Base-by-base conservation (phyloP, 768 basidiomycete genomes). In the Russula sp. region DNA sequence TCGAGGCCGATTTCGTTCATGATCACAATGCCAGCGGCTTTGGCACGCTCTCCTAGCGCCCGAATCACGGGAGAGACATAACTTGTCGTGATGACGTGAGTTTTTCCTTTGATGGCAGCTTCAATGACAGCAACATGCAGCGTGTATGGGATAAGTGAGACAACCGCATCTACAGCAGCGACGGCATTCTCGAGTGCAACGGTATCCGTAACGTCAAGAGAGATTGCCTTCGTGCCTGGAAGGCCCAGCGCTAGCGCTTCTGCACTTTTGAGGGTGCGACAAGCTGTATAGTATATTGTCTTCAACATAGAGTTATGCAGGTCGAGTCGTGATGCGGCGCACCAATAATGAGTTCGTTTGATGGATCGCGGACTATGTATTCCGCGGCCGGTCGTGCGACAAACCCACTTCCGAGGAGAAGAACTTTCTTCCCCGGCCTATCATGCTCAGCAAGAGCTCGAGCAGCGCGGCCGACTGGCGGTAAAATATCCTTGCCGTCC, bases 1-100 rank as follows among this genome's bases (percentile, higher is more conserved):
- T 98, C 96, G 46, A 99, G 82, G 54, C 97, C 97, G 69, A 99
- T 91, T 77, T 99, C 97, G 75, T 99, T 99, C 82, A 98, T 80
- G 66, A 98, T 90, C 56, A 93, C 79, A 69, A 98, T 92, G 6
- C 94, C 95, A 1, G 95, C 94, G 59, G 85, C 82, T 76, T 88
- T 88, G 58, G 81, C 90, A 53, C 83, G 85, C 51, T 79, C 81
- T 65, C 98, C 88, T 41, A 98, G 83, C 64, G 83, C 94, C 60
- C 82, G 85, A 85, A 98, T 95, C 8, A 87, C 88, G 20, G 90
- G 90, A 51, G 87, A 93, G 70, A 98, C 86, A 72, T 99, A 98
- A 62, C 88, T 90, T 25, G 97, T 98, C 42, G 97, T 98, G 67
- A 99, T 93, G 41, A 98, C 94, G 72, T 97, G 79, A 35, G 88